Evolutionary conservation across 1,139 yeast species (phyloP).

Genomic region (Taphrina deformans): DNA sequence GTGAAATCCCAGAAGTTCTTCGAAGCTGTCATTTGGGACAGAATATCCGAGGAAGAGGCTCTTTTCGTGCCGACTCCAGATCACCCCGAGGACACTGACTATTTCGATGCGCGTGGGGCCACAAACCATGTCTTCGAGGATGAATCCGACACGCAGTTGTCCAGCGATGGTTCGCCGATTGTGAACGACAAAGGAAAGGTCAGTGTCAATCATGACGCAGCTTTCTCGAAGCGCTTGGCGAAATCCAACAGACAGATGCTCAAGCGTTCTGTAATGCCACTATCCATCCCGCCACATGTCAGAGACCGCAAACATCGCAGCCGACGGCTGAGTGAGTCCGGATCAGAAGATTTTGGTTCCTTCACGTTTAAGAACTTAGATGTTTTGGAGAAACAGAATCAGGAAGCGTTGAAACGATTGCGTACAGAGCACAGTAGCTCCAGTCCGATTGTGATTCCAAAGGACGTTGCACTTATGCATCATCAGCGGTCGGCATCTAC

Average conservation of each 20-base stretch:
- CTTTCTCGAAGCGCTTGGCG: constrained; percentile 16
- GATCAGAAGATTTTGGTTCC: constrained; percentile 77
- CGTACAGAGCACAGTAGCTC: constrained; percentile 68
- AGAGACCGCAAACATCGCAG: constrained; percentile 63
- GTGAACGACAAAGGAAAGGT: constrained; percentile 7
- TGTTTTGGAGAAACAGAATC: constrained; percentile 89
- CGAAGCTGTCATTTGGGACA: constrained; percentile 69
- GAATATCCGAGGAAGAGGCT: constrained; percentile 70
- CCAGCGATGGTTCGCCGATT: constrained; percentile 20
- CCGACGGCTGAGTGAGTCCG: constrained; percentile 62
- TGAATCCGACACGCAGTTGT: constrained; percentile 37
- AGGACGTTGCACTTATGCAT: constrained; percentile 10
- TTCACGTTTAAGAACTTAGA: constrained; percentile 86
- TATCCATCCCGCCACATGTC: constrained; percentile 58
- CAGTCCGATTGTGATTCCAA: constrained; percentile 6
- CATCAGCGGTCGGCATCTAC: constrained; percentile 39
- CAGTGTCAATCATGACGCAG: neutral
- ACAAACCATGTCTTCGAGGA: constrained; percentile 53
- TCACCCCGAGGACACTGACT: constrained; percentile 85
- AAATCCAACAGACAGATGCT: neutral
- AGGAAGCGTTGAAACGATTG: constrained; percentile 82
- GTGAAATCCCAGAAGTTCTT: constrained; percentile 78
- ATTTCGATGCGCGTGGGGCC: constrained; percentile 91
- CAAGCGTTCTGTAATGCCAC: constrained; percentile 44
- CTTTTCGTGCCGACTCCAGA: constrained; percentile 79